Base-by-base conservation (phyloP, 2,329 filamentous ascomycete genomes). In the Pseudomassariella vexata region DNA sequence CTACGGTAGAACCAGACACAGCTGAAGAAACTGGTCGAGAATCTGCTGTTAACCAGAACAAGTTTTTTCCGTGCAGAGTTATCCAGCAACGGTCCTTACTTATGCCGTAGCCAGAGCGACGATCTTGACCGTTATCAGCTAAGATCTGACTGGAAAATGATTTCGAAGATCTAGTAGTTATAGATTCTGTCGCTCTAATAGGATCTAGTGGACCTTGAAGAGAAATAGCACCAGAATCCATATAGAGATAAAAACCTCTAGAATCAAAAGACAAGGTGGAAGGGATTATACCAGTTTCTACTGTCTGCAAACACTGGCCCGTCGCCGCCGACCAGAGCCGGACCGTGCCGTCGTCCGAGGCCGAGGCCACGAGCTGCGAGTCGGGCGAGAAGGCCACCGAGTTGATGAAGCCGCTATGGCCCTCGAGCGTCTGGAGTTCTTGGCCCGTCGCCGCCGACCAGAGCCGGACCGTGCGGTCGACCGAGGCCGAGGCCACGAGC, bases 381-480 rank as follows among this genome's bases (percentile, higher is more conserved):
- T 41, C 34, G 5, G 36, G 38, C 23, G 43, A 43, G 38, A 47
- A 43, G 9, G 34, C 32, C n/a, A 47, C 30, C 15, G 25, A 28
- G 12, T 19, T n/a, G 15, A 42, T 32, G 18, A 10, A 9, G 24
- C 19, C 19, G 12, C 17, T 30, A 32, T 41, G 36, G 19, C 37
- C 39, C 24, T 45, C 28, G 24, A 46, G 36, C 24, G 35, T 37
- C 14, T 39, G 37, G 23, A 30, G 22, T 18, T 18, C 10, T 11
- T 16, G 25, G 24, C 35, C 35, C 30, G 35, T 37, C 12, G 17
- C 30, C 15, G 35, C 24, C 11, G 25, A 34, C 41, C 37, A 45
- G 18, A 42, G 12, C 30, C 23, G 28, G 18, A 45, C 22, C 21
- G 38, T 39, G 8, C 19, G 17, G 24, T 44, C 37, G 17, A 12